phyloP scores from a whole-genome alignment of 495 filamentous ascomycete genomes.

The Neurospora cerealis region DNA sequence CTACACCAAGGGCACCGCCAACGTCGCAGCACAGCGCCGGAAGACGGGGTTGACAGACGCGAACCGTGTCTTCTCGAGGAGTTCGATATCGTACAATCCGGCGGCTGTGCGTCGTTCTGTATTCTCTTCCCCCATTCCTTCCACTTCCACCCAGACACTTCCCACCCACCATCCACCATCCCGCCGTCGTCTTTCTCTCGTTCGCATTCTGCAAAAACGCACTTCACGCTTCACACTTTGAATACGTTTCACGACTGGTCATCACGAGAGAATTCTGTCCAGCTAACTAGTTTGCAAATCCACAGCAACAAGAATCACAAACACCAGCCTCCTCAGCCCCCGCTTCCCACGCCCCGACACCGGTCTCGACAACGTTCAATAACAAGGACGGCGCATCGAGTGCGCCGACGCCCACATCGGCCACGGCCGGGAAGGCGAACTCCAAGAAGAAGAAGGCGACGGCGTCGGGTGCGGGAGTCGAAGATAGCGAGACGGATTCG shows the following conservation, averaged over 20 bases:
- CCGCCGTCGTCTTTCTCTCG: background rate
- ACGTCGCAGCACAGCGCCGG: conserved; percentile 36
- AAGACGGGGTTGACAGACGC: conserved; percentile 40
- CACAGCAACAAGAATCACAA: conserved; percentile 24
- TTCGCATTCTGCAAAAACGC: background rate
- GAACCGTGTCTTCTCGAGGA: conserved; percentile 49
- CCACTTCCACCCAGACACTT: background rate
- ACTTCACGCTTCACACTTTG: background rate
- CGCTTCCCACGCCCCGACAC: conserved; percentile 36
- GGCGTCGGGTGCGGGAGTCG: conserved; percentile 17
- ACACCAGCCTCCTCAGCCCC: conserved; percentile 32
- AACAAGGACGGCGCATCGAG: conserved; percentile 26
- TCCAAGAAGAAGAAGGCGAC: conserved; percentile 28
- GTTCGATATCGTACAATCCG: conserved; percentile 46
- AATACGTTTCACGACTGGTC: background rate
- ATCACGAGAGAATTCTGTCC: background rate
- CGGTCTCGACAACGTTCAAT: conserved; percentile 33
- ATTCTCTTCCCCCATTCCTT: background rate
- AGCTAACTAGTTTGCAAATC: background rate
- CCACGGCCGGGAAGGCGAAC: conserved; percentile 29
- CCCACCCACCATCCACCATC: background rate
- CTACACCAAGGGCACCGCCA: conserved; percentile 75
- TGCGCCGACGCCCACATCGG: conserved; percentile 36
- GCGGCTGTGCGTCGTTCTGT: conserved; percentile 26
- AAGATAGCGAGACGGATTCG: conserved; percentile 43